A percentile compares a stretch with the other conserved stretches of the same genome.
Evolutionary conservation across 2,329 filamentous ascomycete genomes (phyloP).

Genomic region (Pseudodiploospora longispora): DNA sequence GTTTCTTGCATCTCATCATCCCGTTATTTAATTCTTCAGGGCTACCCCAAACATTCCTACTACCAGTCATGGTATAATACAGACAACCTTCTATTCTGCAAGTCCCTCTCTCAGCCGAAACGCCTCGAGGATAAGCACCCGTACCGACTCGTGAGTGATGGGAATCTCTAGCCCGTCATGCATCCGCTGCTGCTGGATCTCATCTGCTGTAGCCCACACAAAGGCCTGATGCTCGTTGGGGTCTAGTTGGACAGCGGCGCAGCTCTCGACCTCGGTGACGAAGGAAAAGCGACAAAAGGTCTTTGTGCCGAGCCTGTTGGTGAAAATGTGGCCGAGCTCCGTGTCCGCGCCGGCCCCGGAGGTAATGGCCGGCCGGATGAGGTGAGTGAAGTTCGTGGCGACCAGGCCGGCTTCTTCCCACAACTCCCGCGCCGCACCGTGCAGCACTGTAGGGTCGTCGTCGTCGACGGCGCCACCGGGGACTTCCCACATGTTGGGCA

Average conservation of each 20-base stretch:
- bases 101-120: slow-evolving; percentile 17
- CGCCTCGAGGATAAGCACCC: slow-evolving; percentile 20
- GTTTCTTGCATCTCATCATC: too few species aligned
- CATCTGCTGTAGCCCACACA: slow-evolving; percentile 31
- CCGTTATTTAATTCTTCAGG: too few species aligned
- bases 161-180: slow-evolving; percentile 20
- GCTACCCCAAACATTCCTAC: too few species aligned
- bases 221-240: slow-evolving; percentile 32
- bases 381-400: slow-evolving; percentile 18
- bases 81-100: too few species aligned
- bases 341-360: slow-evolving; percentile 14
- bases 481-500: slow-evolving; percentile 39
- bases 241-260: slow-evolving; percentile 24
- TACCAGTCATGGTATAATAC: too few species aligned
- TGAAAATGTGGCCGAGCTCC: slow-evolving; percentile 20
- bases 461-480: slow-evolving; percentile 41
- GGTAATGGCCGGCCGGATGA: slow-evolving; percentile 11
- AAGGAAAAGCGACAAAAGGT: slow-evolving; percentile 27
- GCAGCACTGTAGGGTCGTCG: slow-evolving; percentile 32
- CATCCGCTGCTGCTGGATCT: slow-evolving; percentile 19
- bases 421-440: slow-evolving; percentile 37
- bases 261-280: slow-evolving; percentile 24
- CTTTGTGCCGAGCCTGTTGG: slow-evolving; percentile 23
- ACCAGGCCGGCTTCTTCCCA: slow-evolving; percentile 38
- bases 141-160: slow-evolving; percentile 20